Percentiles rank a stretch among this genome's conserved stretches.
These are phyloP conservation scores for Leccinum sublutescens DNA, from an alignment of 768 basidiomycete genomes.

Conservation along the genomic window DNA sequence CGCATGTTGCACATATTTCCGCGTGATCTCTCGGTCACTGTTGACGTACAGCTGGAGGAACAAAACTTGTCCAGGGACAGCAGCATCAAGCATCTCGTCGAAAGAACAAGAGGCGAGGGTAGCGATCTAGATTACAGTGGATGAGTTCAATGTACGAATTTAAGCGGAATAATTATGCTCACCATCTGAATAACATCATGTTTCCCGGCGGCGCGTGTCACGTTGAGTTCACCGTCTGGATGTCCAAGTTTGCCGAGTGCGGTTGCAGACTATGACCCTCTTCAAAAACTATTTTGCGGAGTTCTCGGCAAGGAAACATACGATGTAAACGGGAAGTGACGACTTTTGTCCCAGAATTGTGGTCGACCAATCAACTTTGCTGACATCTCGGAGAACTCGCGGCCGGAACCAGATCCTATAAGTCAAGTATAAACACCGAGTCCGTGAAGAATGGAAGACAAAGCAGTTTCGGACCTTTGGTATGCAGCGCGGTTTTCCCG, in stretches of 20 bases:
- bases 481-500: slow-evolving; percentile 88
- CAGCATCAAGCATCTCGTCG: slow-evolving; percentile 88
- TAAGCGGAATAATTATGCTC: neutral
- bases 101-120: slow-evolving; percentile 95
- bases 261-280: slow-evolving; percentile 59
- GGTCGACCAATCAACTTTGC: slow-evolving; percentile 77
- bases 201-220: slow-evolving; percentile 87
- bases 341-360: slow-evolving; percentile 74
- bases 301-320: slow-evolving; percentile 36
- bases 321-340: slow-evolving; percentile 76
- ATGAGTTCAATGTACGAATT: neutral
- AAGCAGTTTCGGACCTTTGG: slow-evolving; percentile 54
- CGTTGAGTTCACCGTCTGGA: slow-evolving; percentile 89
- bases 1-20: slow-evolving; percentile 85
- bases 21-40: slow-evolving; percentile 81
- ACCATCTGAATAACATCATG: slow-evolving; percentile 77
- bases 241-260: slow-evolving; percentile 94
- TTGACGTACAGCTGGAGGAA: slow-evolving; percentile 93
- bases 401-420: slow-evolving; percentile 84
- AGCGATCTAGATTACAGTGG: slow-evolving; percentile 61
- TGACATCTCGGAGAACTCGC: slow-evolving; percentile 77
- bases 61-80: slow-evolving; percentile 73
- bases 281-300: neutral
- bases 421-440: neutral
- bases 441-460: neutral